Evolutionary conservation across 106 monocot species (phyloP).

Genomic region (Allium cepa): DNA sequence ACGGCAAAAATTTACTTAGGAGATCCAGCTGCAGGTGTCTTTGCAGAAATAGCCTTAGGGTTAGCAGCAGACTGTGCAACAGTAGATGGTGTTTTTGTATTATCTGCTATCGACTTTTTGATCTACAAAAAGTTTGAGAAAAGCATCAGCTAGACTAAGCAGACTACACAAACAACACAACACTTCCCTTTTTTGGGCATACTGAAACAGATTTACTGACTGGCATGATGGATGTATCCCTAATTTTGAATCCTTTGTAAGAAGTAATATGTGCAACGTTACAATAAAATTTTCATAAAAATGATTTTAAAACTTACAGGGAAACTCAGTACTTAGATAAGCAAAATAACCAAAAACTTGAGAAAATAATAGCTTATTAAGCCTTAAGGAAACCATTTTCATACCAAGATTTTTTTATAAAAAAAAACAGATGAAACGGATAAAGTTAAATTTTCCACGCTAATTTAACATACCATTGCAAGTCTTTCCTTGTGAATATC

Average conservation of each 20-base stretch:
- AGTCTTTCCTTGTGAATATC: conserved; percentile 97
- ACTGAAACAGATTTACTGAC: background rate
- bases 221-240: background rate
- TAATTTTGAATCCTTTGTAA: too few relatives aligned
- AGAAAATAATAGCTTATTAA: background rate
- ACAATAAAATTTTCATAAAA: too few relatives aligned
- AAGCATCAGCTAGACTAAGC: background rate
- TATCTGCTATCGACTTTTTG: conserved; percentile 4
- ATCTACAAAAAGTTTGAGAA: background rate
- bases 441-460: too few relatives aligned
- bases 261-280: too few relatives aligned
- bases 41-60: background rate
- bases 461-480: conserved; percentile 44
- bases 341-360: background rate
- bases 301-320: background rate
- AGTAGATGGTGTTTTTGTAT: background rate
- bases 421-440: background rate
- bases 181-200: background rate
- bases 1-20: background rate
- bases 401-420: background rate
- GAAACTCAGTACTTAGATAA: background rate
- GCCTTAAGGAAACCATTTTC: background rate
- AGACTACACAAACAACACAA: background rate
- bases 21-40: background rate
- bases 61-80: background rate